Percentiles rank a stretch among this genome's conserved stretches.
These are phyloP conservation scores for Coemansia sp. DNA, from an alignment of 192 early-diverging fungal genomes.

Conservation along the genomic window DNA sequence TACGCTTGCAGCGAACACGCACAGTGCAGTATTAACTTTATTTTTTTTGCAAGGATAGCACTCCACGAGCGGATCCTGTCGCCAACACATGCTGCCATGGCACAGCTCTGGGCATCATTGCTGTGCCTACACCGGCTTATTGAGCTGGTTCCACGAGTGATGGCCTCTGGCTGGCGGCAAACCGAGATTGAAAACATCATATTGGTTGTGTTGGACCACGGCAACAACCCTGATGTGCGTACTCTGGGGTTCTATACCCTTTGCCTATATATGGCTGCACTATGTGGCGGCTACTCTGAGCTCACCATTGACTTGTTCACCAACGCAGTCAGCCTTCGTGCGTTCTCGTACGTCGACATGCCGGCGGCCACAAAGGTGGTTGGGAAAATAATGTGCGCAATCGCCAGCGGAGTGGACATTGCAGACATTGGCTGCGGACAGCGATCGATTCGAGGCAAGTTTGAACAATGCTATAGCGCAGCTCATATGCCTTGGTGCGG, in stretches of 20 bases:
- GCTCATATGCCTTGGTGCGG: too few species aligned
- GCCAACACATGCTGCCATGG: slow-evolving; percentile 8
- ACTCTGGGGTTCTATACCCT: slow-evolving; percentile 29
- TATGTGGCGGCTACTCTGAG: slow-evolving; percentile 16
- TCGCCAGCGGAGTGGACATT: slow-evolving; percentile 26
- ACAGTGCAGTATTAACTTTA: too few species aligned
- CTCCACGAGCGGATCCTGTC: slow-evolving; percentile 35
- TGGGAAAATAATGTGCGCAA: slow-evolving; percentile 39
- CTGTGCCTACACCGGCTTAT: slow-evolving; percentile 20
- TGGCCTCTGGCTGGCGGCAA: slow-evolving; percentile 34
- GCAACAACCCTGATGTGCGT: slow-evolving; percentile 44
- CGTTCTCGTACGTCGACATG: slow-evolving; percentile 38
- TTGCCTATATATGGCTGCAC: slow-evolving; percentile 23
- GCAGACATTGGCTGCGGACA: slow-evolving; percentile 43
- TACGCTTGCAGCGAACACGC: too few species aligned
- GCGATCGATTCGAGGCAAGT: slow-evolving; percentile 23
- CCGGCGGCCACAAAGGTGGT: slow-evolving; percentile 28
- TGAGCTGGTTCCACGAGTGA: slow-evolving; percentile 27
- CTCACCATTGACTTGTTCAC: slow-evolving; percentile 31
- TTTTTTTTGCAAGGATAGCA: slow-evolving; percentile 12
- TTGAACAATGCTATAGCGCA: background rate
- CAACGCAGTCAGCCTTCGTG: slow-evolving; percentile 30
- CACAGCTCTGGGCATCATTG: slow-evolving; percentile 21
- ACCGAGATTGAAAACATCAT: slow-evolving; percentile 42
- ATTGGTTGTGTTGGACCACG: slow-evolving; percentile 42